Percentiles rank a stretch among this genome's conserved stretches.
phyloP scores from a whole-genome alignment of 192 early-diverging fungal species.

The Gaertneriomyces sp. region DNA sequence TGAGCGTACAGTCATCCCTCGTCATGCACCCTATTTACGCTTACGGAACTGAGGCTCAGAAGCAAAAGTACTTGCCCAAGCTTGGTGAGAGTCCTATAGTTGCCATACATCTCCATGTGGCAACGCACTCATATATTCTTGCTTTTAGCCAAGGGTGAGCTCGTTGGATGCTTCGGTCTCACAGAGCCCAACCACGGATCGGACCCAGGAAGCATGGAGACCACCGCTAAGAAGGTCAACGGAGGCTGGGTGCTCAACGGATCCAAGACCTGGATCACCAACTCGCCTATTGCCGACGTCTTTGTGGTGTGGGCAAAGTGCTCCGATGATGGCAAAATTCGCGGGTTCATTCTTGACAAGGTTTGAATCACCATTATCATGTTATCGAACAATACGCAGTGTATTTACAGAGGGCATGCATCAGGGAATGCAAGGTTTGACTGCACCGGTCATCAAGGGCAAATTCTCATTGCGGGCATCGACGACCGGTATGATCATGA shows the following conservation, averaged over 20 bases:
- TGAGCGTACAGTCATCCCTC: conserved; percentile 97
- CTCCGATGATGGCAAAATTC: conserved; percentile 76
- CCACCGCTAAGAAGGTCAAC: conserved; percentile 70
- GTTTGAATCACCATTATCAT: conserved; percentile 32
- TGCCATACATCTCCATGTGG: neutral
- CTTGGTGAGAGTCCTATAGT: conserved; percentile 55
- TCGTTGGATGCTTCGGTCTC: conserved; percentile 90
- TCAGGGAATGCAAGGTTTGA: conserved; percentile 86
- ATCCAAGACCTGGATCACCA: conserved; percentile 98
- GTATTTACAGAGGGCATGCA: neutral
- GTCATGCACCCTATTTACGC: conserved; percentile 98
- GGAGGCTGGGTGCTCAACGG: conserved; percentile 75
- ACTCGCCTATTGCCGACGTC: conserved; percentile 95
- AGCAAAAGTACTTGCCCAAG: conserved; percentile 84
- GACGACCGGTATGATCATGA: conserved; percentile 96
- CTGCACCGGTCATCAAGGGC: conserved; percentile 85
- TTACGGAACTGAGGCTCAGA: conserved; percentile 84
- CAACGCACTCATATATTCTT: neutral
- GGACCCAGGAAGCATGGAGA: conserved; percentile 92
- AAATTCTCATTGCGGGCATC: conserved; percentile 95
- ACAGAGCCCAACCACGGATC: conserved; percentile 98
- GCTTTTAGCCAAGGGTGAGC: conserved; percentile 71
- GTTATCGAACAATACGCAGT: conserved; percentile 7
- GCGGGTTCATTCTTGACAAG: conserved; percentile 93
- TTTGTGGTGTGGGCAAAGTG: conserved; percentile 94